Base-by-base conservation (phyloP, 2,329 filamentous ascomycete genomes). In the Fusarium nisikadoi region DNA sequence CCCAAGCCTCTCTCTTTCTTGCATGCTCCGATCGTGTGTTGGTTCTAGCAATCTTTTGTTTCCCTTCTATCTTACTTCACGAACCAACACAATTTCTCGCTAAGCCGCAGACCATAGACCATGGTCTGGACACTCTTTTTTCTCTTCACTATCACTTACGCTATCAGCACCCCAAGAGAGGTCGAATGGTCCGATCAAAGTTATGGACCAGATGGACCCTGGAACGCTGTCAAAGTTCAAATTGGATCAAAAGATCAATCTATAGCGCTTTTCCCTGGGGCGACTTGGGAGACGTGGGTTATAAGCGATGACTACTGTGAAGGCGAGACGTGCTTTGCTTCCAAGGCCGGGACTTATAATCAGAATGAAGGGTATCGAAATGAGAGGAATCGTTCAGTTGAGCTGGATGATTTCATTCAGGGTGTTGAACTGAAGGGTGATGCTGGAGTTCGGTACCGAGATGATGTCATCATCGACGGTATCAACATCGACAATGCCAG, bases 151-250 rank as follows among this genome's bases (percentile, higher is more conserved):
- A 8, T 45, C 14, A 4, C 23, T 8, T 54, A 47, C 10, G 62
- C 56, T 20, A 35, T n/a, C 4, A 29, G 29, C 7, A 29, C 41
- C 8, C 62, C 62, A 3, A 36, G 47, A 36, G 56, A 65, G 23
- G 36, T 65, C 14, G 38, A 46, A 62, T 65, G 62, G 62, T 35
- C 62, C 25, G 56, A 62, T 13, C n/a, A 65, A 8, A 62, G 23
- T 19, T 65, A 35, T 19, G 62, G 62, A 2, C 41, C 62, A 7
- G 62, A 65, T 25, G 62, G 62, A 3, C 62, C 62, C 16, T 65
- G 62, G 62, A 41, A 42, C 9, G 57, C 57, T 23, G 50, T 62
- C 2, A n/a, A 65, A 31, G 36, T 53, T 6, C 31, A 55, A 8
- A 42, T 65, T 20, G 62, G 56, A 4, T 35, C 52, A 9, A 41